A percentile compares a stretch with the other conserved stretches of the same genome.
These are phyloP conservation scores for Stachybotrys chartarum DNA, from an alignment of 2,329 filamentous ascomycete genomes.

Conservation along the genomic window DNA sequence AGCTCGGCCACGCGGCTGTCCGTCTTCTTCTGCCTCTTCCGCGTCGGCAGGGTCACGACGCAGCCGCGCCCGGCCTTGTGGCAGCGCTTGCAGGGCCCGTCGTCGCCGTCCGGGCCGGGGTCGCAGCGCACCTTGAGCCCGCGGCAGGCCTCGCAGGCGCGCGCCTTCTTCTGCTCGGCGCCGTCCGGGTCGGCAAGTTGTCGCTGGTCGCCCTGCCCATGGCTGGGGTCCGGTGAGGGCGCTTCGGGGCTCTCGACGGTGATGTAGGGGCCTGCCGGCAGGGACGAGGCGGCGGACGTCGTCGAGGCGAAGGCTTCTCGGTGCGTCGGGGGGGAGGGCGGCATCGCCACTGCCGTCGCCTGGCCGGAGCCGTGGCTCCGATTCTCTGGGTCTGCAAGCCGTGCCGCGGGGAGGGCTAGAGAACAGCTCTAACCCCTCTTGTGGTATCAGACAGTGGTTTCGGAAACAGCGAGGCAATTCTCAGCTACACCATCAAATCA, in stretches of 20 bases:
- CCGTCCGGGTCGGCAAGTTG: constrained; percentile 9
- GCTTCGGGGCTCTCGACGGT: background rate
- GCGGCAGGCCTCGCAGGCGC: constrained; percentile 70
- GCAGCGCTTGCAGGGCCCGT: constrained; percentile 67
- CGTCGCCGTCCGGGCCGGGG: constrained; percentile 54
- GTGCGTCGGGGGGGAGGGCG: background rate
- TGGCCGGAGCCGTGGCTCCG: background rate
- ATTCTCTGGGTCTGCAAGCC: background rate
- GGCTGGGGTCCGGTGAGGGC: background rate
- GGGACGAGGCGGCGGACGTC: background rate
- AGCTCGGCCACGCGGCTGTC: constrained; percentile 84
- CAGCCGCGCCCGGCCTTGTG: constrained; percentile 73
- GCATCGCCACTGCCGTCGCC: background rate
- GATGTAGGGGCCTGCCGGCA: background rate
- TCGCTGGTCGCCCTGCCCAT: constrained; percentile 4
- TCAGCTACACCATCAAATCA: no score
- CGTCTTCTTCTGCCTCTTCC: constrained; percentile 87
- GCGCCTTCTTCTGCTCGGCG: constrained; percentile 55
- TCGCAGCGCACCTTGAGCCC: constrained; percentile 81
- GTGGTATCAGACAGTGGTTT: no score
- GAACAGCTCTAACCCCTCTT: no score
- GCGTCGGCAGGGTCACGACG: constrained; percentile 63
- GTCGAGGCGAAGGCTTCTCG: background rate
- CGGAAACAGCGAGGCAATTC: no score
- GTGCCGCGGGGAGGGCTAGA: no score